Base-by-base conservation (phyloP, 805 yeast species). In the Blastobotrys terrestris region DNA sequence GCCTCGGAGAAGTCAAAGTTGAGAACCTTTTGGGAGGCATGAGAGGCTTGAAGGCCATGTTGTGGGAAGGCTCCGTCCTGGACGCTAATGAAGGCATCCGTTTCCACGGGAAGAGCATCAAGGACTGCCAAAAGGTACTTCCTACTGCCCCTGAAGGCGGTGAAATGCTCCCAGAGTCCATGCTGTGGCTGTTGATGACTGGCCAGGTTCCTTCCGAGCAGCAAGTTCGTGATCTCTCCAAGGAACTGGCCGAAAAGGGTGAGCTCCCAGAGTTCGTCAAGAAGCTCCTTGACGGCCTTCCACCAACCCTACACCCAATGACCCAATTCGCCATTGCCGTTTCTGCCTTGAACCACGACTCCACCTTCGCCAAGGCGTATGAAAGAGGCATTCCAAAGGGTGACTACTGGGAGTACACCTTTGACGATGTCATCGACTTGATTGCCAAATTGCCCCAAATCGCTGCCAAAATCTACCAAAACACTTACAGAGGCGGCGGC, bases 321-420 rank as follows among this genome's bases (percentile, higher is more conserved):
- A 91, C 95, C 52, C 95, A 86, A 75, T 83, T 86, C 68, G 82
- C 90, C 59, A 84, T 87, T 69, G 95, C 92, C 46, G 78, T 86
- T 53, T 84, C 82, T 58, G 90, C 94, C 50, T 76, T 86, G 66
- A 92, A 86, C 77, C 75, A 84, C 56, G 94, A 87, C 75, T 85
- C 92, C 52, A 83, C 81, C 66, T 86, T 85, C 67, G 84, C 92
- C 63, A 85, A 85, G 76, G 92, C 94, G 56, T 86, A 86, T 68
- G 92, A 89, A 62, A 74, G 79, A 55, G 95, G 95, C 73, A 89
- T 84, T 58, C 78, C 79, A 77, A 87, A 86, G 78, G 80, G 78
- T 71, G 77, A 86, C 62, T 86, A 85, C 81, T 86, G 95, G 95
- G 78, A 79, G 72, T 83, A 84, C 76, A 79, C 90, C 54, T 87